A percentile compares a stretch with the other conserved stretches of the same genome.
Conservation (phyloP, 768 basidiomycete genomes). For the Exsudoporus frostii region DNA sequence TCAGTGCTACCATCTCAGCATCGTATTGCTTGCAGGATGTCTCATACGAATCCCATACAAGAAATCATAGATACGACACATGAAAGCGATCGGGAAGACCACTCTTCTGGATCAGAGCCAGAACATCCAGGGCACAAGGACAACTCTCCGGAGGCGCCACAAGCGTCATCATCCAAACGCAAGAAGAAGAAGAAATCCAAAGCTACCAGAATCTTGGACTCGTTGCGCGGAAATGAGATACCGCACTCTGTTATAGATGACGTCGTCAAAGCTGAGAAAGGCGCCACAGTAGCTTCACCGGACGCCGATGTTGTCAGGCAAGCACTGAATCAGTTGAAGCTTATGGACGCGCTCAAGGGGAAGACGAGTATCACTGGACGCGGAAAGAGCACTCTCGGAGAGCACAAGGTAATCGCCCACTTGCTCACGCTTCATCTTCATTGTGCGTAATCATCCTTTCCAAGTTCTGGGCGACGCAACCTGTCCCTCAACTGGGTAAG, state of each 20-base stretch:
- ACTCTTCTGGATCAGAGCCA: conserved; percentile 29
- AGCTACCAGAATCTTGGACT: conserved; percentile 48
- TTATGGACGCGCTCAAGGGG: conserved; percentile 83
- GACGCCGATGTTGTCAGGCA: conserved; percentile 65
- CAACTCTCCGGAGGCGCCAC: conserved; percentile 13
- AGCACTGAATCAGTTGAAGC: conserved; percentile 72
- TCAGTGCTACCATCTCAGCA: background rate
- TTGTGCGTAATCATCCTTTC: conserved; percentile 5
- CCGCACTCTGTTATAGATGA: conserved; percentile 62
- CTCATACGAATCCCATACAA: conserved; percentile 39
- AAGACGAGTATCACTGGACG: conserved; percentile 73
- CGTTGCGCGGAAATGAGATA: conserved; percentile 49
- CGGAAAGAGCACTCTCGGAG: conserved; percentile 77
- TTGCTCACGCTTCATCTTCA: conserved; percentile 1
- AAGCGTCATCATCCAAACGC: conserved; percentile 47
- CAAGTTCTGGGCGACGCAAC: conserved; percentile 97
- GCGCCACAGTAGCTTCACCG: conserved; percentile 39
- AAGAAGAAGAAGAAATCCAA: conserved; percentile 93
- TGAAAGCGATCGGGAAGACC: conserved; percentile 35
- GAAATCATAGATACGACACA: conserved; percentile 40
- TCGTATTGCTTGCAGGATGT: conserved; percentile 13
- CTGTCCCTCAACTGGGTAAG: conserved; percentile 84
- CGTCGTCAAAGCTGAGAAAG: conserved; percentile 59
- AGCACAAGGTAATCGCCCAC: conserved; percentile 67
- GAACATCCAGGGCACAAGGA: conserved; percentile 22